These are phyloP conservation scores for Termitomyces sp. DNA, from an alignment of 768 basidiomycete genomes.

Conservation along the genomic window DNA sequence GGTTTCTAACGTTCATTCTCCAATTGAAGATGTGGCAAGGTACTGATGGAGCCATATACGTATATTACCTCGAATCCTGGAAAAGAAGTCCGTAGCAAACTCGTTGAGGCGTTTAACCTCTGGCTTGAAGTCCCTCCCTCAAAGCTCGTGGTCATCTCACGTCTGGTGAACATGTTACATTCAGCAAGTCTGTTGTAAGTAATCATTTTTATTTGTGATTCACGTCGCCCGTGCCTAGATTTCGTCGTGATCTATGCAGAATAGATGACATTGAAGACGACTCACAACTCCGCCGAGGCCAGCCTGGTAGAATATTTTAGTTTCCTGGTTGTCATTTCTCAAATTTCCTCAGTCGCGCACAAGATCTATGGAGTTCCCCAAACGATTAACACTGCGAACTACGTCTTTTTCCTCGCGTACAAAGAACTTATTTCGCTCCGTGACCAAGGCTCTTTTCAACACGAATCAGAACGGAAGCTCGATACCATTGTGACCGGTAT, in stretches of 20 bases:
- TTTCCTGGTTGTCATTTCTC: background rate
- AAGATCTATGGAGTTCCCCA: slow-evolving; percentile 96
- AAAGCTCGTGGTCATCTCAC: slow-evolving; percentile 68
- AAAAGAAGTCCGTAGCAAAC: slow-evolving; percentile 83
- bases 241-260: slow-evolving; percentile 33
- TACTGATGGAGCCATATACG: slow-evolving; percentile 72
- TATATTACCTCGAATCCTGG: slow-evolving; percentile 84
- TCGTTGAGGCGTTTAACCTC: slow-evolving; percentile 89
- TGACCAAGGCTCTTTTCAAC: slow-evolving; percentile 14
- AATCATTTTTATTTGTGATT: background rate
- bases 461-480: slow-evolving; percentile 36
- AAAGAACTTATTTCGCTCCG: slow-evolving; percentile 71
- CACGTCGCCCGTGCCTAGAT: background rate
- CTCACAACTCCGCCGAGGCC: slow-evolving; percentile 79
- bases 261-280: slow-evolving; percentile 95
- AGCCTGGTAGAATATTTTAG: slow-evolving; percentile 50
- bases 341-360: slow-evolving; percentile 60
- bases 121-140: slow-evolving; percentile 83
- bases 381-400: slow-evolving; percentile 96
- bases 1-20: background rate
- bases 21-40: background rate
- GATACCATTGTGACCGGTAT: slow-evolving; percentile 73
- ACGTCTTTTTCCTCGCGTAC: slow-evolving; percentile 93
- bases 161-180: slow-evolving; percentile 91
- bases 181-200: slow-evolving; percentile 85